These are phyloP conservation scores for Sporothrix pallida DNA, from an alignment of 2,329 filamentous ascomycete species.

Conservation along the genomic window DNA sequence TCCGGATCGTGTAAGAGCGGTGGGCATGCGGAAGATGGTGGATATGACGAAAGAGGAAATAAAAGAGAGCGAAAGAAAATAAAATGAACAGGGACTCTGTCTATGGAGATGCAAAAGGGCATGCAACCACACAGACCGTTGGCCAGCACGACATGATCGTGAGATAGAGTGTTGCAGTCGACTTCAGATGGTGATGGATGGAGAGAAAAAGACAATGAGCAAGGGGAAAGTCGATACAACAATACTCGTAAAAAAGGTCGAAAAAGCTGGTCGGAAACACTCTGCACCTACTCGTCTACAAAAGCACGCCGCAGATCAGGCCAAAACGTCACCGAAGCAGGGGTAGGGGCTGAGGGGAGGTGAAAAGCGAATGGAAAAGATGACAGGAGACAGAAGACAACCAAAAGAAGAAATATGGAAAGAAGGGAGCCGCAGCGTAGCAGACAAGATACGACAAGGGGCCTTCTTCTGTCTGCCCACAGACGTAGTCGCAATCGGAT, in stretches of 20 bases:
- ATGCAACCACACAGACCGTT: neutral
- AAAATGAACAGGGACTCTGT: neutral
- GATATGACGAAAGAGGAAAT: neutral
- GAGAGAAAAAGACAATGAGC: neutral
- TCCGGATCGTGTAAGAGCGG: neutral
- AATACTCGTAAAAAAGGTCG: neutral
- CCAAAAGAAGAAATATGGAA: neutral
- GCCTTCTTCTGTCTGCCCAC: neutral
- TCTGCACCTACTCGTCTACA: neutral
- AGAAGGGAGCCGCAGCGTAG: too few relatives aligned
- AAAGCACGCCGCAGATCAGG: neutral
- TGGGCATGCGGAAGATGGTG: neutral
- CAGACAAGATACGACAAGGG: neutral
- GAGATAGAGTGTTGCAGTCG: conserved; percentile 8
- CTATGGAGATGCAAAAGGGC: neutral
- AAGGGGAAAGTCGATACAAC: neutral
- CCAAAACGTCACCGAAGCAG: neutral
- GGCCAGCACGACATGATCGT: conserved; percentile 3
- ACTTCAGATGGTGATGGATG: neutral
- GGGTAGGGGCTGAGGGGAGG: neutral
- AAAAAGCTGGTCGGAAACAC: conserved; percentile 19
- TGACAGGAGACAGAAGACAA: neutral
- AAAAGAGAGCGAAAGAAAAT: neutral
- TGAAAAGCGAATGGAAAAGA: neutral
- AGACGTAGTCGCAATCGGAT: neutral